Base-by-base conservation (phyloP, 306 rosid genomes). In the Styphnolobium japonicum region DNA sequence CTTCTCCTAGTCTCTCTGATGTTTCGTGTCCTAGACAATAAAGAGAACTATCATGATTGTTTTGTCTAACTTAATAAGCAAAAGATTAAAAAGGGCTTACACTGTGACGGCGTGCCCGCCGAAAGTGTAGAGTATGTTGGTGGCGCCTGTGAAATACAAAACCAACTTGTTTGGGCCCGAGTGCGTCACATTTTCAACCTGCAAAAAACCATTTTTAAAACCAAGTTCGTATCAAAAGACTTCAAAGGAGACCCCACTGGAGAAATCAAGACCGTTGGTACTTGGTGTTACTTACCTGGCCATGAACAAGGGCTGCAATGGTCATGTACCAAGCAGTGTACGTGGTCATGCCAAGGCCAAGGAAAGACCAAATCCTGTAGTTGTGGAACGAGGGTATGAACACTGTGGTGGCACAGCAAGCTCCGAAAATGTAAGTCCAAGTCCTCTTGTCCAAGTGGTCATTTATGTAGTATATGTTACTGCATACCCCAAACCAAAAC, bases 71-170 rank as follows among this genome's bases (percentile, higher is more conserved):
- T 43, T 21, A 82, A 62, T 8, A 16, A 71, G 29, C 58, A 76
- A 25, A 43, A 67, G 29, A 68, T 66, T 75, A 61, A 69, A 52
- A 51, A 43, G 29, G 48, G 51, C 92, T 92, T 76, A 94, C 98
- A 94, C 98, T 76, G 97, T 94, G 70, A 94, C 94, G 76, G 98
- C 97, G 83, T 94, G 98, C 46, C 98, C 98, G 82, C 98, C 98
- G 91, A 94, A 94, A 85, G 98, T 94, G 89, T 94, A 94, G 34
- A 94, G 93, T 27, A 94, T 90, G 67, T 94, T 94, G 82, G 98
- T 94, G 83, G 98, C 97, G 77, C 98, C 98, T 11, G 98, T 94
- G 92, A 94, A 94, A 82, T 94, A 94, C 87, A 82, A 81, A 16
- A 88, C 97, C 89, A 94, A 0, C 70, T 84, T 80, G n/a, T 76